Base-by-base conservation (phyloP, 305 asterid genomes). In the Nicotiana rustica region DNA sequence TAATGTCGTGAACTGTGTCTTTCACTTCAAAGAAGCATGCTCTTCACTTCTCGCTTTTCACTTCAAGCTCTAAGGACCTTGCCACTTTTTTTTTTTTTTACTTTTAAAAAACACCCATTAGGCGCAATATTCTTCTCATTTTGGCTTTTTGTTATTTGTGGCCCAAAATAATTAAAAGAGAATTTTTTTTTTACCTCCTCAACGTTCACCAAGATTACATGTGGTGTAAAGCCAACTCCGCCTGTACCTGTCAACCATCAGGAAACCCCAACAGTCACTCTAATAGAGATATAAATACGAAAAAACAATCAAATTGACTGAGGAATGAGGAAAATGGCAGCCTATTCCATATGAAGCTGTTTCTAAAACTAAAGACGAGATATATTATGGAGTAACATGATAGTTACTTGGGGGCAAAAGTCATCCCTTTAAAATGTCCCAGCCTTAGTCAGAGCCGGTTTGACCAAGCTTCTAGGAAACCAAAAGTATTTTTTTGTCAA, bases 171-270 rank as follows among this genome's bases (percentile, higher is more conserved):
- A 66, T 66, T 31, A 29, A 5, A 31, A 67, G 14, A 35, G 33
- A 18, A 47, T 4, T 4, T 33, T 33, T 0, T 33, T 7, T 59
- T 71, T 78, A 91, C 94, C 94, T 91, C 91, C 44, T 91, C 94
- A 13, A 83, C 67, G 33, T 88, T 67, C 14, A 91, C 88, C n/a
- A 81, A 86, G 77, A 91, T 86, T 7, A 89, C 92, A 81, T 91
- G 92, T 19, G 92, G 94, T 2, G 94, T 91, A 82, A 91, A 89
- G 44, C 92, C 91, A 70, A 87, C 90, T 77, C 91, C 92, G 0
- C 89, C 87, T 47, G 82, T 66, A 10, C 92, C 94, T 91, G 87
- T 19, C 59, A 79, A 89, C 64, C 52, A 78, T 68, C 73, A 85
- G 13, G 75, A 57, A 65, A 73, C 67, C 44, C 21, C 59, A 55